These are phyloP conservation scores for Pestalotiopsis fici DNA, from an alignment of 2,329 filamentous ascomycete genomes.

Conservation along the genomic window DNA sequence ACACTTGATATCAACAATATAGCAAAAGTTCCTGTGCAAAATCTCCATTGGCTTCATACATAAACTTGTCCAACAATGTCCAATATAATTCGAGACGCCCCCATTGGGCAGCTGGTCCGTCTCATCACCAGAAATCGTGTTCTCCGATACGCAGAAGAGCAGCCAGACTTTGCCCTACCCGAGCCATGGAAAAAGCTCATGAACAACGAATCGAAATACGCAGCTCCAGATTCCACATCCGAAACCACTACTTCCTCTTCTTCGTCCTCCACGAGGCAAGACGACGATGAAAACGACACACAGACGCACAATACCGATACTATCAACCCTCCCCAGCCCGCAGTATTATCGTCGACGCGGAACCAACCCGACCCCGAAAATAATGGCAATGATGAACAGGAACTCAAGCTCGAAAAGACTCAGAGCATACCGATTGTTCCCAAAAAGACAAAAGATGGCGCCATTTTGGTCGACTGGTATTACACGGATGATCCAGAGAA, in stretches of 20 bases:
- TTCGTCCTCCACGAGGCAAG: constrained; percentile 13
- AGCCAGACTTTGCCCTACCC: constrained; percentile 20
- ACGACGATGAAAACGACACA: constrained; percentile 22
- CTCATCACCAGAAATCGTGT: constrained; percentile 25
- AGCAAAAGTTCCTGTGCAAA: not conserved
- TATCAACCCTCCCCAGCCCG: constrained; percentile 13
- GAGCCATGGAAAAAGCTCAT: constrained; percentile 16
- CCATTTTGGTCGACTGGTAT: constrained; percentile 33
- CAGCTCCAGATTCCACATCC: not conserved
- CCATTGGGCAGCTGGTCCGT: constrained; percentile 28
- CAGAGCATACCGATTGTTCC: constrained; percentile 28
- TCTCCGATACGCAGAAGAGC: constrained; percentile 21
- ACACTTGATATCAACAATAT: not conserved
- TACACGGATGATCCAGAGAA: constrained; percentile 56
- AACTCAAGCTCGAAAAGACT: constrained; percentile 25
- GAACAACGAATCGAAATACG: constrained; percentile 7
- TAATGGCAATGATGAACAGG: constrained; percentile 19
- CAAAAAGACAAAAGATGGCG: constrained; percentile 26
- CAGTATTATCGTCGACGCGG: constrained; percentile 18
- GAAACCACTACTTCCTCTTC: constrained; percentile 12
- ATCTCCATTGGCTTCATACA: not conserved
- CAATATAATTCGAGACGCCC: constrained; percentile 22
- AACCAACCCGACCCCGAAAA: constrained; percentile 23
- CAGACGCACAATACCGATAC: constrained; percentile 15
- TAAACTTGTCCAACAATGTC: constrained; percentile 12